phyloP scores from a whole-genome alignment of 2,329 filamentous ascomycete genomes.

The Colletotrichum nymphaeae region DNA sequence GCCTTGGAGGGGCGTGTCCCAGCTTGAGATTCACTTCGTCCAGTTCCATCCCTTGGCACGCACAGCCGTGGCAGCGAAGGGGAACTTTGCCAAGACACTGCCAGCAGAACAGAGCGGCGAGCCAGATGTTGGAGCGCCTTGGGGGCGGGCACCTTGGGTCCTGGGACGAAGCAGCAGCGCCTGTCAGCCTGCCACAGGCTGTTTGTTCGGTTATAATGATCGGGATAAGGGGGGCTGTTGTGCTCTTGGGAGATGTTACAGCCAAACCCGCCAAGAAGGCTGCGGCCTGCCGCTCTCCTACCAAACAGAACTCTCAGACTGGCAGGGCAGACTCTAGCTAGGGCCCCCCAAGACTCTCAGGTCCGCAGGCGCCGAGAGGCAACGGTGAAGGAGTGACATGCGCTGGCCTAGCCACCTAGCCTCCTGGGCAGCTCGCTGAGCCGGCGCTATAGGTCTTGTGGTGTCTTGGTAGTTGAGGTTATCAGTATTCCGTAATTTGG shows the following conservation, averaged over 20 bases:
- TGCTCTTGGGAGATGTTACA: neutral
- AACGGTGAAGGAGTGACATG: neutral
- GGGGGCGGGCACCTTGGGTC: neutral
- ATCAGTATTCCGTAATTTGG: neutral
- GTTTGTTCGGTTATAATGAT: neutral
- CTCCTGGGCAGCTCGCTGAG: neutral
- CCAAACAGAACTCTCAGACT: neutral
- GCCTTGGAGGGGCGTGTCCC: neutral
- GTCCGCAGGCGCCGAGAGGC: neutral
- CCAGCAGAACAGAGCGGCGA: neutral
- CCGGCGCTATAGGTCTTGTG: neutral
- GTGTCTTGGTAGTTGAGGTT: neutral
- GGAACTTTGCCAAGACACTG: neutral
- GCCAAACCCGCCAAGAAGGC: slow-evolving; percentile 10
- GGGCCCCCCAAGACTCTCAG: neutral
- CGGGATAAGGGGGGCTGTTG: neutral
- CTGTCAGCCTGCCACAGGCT: neutral
- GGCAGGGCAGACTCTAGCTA: too few relatives aligned
- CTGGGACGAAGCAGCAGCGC: neutral
- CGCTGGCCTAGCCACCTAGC: neutral
- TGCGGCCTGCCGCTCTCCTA: neutral
- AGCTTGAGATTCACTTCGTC: neutral
- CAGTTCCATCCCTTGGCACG: neutral
- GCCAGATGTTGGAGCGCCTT: neutral
- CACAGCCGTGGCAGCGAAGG: neutral